Evolutionary conservation across 352 stramenopile genomes (phyloP).

Genomic region (Aphanomyces stellatus): DNA sequence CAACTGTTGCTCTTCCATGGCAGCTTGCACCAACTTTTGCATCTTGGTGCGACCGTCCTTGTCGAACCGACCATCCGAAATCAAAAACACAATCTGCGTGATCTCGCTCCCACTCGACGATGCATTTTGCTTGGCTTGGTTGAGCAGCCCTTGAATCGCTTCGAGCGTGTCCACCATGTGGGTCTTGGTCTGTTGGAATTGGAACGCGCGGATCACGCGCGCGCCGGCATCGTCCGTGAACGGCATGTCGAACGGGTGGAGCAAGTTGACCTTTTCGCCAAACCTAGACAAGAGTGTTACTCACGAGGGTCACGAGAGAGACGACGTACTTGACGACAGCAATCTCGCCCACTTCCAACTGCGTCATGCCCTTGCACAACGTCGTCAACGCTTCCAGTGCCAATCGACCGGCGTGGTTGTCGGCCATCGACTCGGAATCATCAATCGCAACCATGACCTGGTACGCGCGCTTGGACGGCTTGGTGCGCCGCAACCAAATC

Average conservation of each 20-base stretch:
- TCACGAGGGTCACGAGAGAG: conserved; percentile 4
- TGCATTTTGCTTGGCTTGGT: conserved; percentile 60
- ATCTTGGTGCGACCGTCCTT: conserved; percentile 92
- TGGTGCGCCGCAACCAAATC: conserved; percentile 99
- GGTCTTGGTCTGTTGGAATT: conserved; percentile 96
- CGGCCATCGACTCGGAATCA: conserved; percentile 99
- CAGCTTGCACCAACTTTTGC: conserved; percentile 93
- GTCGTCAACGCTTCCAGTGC: conserved; percentile 95
- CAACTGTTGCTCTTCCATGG: conserved; percentile 95
- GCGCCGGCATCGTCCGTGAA: conserved; percentile 96
- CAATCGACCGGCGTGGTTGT: conserved; percentile 93
- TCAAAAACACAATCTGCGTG: conserved; percentile 98
- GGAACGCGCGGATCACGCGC: conserved; percentile 92
- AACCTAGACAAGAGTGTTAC: conserved; percentile 79
- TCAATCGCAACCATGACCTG: conserved; percentile 99
- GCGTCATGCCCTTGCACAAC: conserved; percentile 94
- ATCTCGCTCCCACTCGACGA: conserved; percentile 61
- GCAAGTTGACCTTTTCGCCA: conserved; percentile 92
- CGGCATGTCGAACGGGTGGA: conserved; percentile 95
- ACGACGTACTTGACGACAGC: conserved; percentile 51
- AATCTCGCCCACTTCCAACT: conserved; percentile 96
- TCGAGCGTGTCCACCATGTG: conserved; percentile 94
- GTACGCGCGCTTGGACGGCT: conserved; percentile 98
- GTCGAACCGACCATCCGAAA: conserved; percentile 98
- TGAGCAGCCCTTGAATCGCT: conserved; percentile 85